Evolutionary conservation across 2,329 filamentous ascomycete species (phyloP).

Genomic region (Endoconidiophora laricicola): DNA sequence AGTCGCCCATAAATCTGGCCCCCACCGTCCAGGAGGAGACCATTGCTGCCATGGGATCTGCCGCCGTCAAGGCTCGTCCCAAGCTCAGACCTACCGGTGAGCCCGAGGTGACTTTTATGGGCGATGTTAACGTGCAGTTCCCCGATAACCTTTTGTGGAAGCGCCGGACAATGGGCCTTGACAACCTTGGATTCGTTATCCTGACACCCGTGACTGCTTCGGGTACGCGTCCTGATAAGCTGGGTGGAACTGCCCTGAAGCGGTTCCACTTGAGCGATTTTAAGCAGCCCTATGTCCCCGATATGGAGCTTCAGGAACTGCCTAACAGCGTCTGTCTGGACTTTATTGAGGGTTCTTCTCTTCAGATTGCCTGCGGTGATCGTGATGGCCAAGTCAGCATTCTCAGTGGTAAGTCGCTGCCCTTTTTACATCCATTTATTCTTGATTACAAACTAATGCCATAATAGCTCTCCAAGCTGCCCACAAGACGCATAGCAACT

Average conservation of each 20-base stretch:
- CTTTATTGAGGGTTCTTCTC: conserved; percentile 41
- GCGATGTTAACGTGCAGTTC: conserved; percentile 93
- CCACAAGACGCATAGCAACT: conserved; percentile 15
- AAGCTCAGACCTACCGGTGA: conserved; percentile 18
- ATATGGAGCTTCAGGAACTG: conserved; percentile 82
- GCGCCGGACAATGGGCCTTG: conserved; percentile 71
- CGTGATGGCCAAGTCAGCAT: conserved; percentile 38
- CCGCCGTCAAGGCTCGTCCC: conserved; percentile 10
- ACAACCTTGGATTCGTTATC: conserved; percentile 68
- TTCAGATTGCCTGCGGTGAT: conserved; percentile 49
- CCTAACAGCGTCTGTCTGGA: conserved; percentile 62
- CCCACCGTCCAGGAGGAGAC: conserved; percentile 34
- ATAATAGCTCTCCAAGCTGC: conserved; percentile 22
- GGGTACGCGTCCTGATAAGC: conserved; percentile 35
- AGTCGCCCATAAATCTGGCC: conserved; percentile 30
- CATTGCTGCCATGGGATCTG: conserved; percentile 19
- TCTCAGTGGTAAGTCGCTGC: conserved; percentile 22
- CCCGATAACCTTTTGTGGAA: conserved; percentile 96
- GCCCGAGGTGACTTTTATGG: conserved; percentile 48
- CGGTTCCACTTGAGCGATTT: conserved; percentile 80
- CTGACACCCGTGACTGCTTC: conserved; percentile 43
- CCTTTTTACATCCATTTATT: background rate
- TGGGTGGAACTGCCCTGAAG: conserved; percentile 40
- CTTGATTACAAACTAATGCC: too few relatives aligned
- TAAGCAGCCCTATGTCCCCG: conserved; percentile 59